Evolutionary conservation across 306 rosid species (phyloP), one percentile per base, ranked within the genome.

Genomic region (Casuarina glauca): DNA sequence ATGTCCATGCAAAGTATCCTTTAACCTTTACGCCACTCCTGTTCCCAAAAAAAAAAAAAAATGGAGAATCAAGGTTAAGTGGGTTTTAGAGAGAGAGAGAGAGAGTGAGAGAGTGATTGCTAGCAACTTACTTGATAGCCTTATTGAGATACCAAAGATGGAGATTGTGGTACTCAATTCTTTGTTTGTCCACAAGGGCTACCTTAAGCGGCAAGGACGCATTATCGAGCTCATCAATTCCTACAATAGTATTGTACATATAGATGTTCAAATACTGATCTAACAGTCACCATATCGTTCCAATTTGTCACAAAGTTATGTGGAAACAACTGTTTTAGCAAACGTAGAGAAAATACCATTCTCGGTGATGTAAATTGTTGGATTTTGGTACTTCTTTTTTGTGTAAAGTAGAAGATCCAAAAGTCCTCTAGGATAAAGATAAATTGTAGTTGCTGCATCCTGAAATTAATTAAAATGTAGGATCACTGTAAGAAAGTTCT

Each of bases 391-490:
- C 26, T 20, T 20, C 26, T 20, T 0, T 0, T 20, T 20, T 20
- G 82, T 76, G 78, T 15, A 79, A 52, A 82, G 71, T 61, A 85
- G 53, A 17, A 85, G 75, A 3, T 85, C 49, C 32, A 61, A 79
- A 38, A 85, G 50, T 66, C 88, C 88, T 70, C 63, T 70, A 43
- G 86, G 88, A 76, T 85, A 85, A 67, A 85, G 44, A 74, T 80
- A 78, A 41, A 85, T 12, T 83, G 83, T 81, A 66, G 0, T 10
- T 3, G 86, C 81, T 49, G 83, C 83, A 49, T 83, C 86, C 86
- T 85, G 79, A 49, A 15, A 49, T 20, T 20, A 20, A 44, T 32
- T 46, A 8, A 1, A 50, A 45, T 46, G 50, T 11, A 46, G 9
- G 6, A 1, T 20, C 26, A 20, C 0, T 20, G 26, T 20, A 20